A percentile compares a stretch with the other conserved stretches of the same genome.
These are phyloP conservation scores for Colletotrichum lindemuthianum DNA, from an alignment of 2,329 filamentous ascomycete species.

Conservation along the genomic window DNA sequence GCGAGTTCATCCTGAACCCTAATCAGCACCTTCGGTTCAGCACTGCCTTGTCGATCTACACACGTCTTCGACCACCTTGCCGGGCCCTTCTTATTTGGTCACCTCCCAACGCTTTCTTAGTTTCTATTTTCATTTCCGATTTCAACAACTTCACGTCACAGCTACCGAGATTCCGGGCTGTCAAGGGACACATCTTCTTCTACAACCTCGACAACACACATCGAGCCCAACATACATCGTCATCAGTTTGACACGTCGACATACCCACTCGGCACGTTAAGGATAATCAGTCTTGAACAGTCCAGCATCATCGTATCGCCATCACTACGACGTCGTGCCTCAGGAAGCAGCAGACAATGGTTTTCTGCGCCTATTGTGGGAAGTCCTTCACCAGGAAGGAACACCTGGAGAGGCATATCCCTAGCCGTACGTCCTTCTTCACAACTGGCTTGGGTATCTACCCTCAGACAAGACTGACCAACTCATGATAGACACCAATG, in stretches of 20 bases:
- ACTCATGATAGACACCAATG: constrained; percentile 58
- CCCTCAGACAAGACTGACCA: constrained; percentile 28
- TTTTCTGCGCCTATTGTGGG: constrained; percentile 65
- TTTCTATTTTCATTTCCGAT: neutral
- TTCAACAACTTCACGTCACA: neutral
- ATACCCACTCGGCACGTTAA: neutral
- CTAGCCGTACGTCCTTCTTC: constrained; percentile 54
- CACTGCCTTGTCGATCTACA: constrained; percentile 18
- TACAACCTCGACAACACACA: neutral
- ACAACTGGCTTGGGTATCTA: neutral
- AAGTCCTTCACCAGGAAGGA: constrained; percentile 66
- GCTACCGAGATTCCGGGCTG: too few species aligned
- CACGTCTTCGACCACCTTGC: constrained; percentile 3
- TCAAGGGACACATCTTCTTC: neutral
- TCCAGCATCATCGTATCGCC: too few species aligned
- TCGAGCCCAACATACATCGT: neutral
- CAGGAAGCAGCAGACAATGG: constrained; percentile 42
- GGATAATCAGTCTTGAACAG: too few species aligned
- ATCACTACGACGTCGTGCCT: too few species aligned
- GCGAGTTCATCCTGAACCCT: constrained; percentile 30
- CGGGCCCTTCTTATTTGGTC: constrained; percentile 13
- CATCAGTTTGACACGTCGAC: neutral
- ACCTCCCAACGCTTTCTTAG: neutral
- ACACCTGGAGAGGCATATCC: constrained; percentile 65
- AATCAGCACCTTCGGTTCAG: constrained; percentile 10